Conservation (phyloP, 2,329 filamentous ascomycete species). For the Daldinia sp. region DNA sequence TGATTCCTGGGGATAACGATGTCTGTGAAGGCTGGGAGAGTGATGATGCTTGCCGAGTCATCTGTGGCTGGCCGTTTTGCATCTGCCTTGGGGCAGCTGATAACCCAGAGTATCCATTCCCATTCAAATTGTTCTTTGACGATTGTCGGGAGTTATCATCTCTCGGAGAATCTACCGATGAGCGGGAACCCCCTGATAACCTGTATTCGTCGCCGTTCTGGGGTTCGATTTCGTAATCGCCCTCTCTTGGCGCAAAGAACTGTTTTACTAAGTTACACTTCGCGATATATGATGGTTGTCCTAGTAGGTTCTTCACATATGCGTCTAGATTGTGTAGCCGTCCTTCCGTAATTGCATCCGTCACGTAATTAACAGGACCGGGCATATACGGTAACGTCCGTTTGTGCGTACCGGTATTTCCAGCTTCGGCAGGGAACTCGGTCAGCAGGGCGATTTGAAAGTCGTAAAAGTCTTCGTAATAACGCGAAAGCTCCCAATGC, state of each 20-base stretch:
- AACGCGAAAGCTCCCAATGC: conserved; percentile 91
- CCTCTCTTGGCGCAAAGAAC: conserved; percentile 88
- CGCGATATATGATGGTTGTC: conserved; percentile 84
- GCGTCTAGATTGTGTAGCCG: conserved; percentile 91
- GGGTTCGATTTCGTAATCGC: conserved; percentile 91
- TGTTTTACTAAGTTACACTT: conserved; percentile 84
- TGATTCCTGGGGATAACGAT: conserved; percentile 61
- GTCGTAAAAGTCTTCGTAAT: conserved; percentile 99
- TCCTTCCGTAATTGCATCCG: conserved; percentile 95
- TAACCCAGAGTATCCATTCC: conserved; percentile 62
- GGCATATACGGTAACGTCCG: conserved; percentile 96
- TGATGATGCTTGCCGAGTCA: conserved; percentile 56
- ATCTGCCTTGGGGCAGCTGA: conserved; percentile 60
- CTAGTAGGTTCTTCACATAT: conserved; percentile 91
- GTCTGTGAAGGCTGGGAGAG: conserved; percentile 63
- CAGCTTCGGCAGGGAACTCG: conserved; percentile 90
- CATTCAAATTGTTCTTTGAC: conserved; percentile 70
- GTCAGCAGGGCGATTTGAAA: conserved; percentile 96
- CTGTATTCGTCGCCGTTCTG: conserved; percentile 77
- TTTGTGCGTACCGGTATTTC: conserved; percentile 80
- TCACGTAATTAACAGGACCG: conserved; percentile 95
- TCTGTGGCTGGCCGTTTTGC: conserved; percentile 50
- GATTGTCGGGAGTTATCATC: conserved; percentile 70
- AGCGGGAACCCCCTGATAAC: conserved; percentile 75
- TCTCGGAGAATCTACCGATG: conserved; percentile 68